Base-by-base conservation (phyloP, 2,329 filamentous ascomycete genomes). In the Diplodia intermedia region DNA sequence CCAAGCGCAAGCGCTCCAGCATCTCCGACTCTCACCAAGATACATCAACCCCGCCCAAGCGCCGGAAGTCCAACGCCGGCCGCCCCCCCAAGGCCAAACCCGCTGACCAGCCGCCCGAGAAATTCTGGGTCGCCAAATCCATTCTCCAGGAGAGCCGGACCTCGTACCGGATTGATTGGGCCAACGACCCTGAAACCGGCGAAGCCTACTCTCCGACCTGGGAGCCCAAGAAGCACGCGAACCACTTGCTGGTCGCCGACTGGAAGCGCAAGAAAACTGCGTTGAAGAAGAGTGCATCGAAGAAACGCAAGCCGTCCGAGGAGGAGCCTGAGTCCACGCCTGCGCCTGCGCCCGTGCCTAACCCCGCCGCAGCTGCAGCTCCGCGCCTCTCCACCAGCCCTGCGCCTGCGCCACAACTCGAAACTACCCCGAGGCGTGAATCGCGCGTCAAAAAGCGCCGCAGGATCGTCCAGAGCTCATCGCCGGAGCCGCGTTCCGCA, bases 81-180 rank as follows among this genome's bases (percentile, higher is more conserved):
- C 55, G 43, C 43, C 43, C 18, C 43, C 11, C 23, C 12, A 18
- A 33, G 40, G 11, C 20, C 29, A 31, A 33, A 26, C 43, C 14
- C 3, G 18, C 40, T 26, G 66, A 65, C 23, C 12, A 67, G 36
- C 52, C 68, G 15, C 57, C 53, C 4, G 53, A 43, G 40, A 8
- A 38, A 2, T 52, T 67, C 20, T 60, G 50, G 40, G 15, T 29
- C 5, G 65, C 65, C n/a, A 50, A 23, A n/a, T 70, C 66, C 7
- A 80, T 81, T 47, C 69, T 81, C 23, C 69, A 73, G 50, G 78
- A 79, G 55, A 72, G 57, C 31, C 73, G 72, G 29, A 73, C 73
- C 12, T 70, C 79, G n/a, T 90, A 88, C 71, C 73, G 80, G 3
- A 82, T 89, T 65, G 83, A 88, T 72, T 89, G 88, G 88, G 82